phyloP scores from a whole-genome alignment of 164 flowering plant genomes.

The Vitis cinerea region DNA sequence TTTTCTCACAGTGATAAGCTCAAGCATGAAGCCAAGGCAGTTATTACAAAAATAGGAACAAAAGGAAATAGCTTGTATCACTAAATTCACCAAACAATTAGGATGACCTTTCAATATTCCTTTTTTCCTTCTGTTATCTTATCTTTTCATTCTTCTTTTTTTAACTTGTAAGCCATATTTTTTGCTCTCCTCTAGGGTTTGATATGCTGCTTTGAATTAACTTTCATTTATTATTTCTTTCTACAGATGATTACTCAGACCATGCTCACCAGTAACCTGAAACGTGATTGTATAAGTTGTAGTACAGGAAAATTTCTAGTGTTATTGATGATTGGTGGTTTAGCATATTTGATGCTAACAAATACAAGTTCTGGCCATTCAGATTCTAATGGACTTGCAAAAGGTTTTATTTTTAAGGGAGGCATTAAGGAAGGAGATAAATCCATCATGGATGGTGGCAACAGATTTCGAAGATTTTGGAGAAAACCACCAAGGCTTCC shows the following conservation, averaged over 20 bases:
- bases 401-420: slow-evolving; percentile 23
- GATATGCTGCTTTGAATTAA: background rate
- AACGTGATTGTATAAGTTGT: slow-evolving; percentile 62
- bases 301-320: slow-evolving; percentile 80
- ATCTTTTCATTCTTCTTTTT: too few species aligned
- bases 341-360: slow-evolving; percentile 54
- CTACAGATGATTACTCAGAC: slow-evolving; percentile 61
- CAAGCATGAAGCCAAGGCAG: too few species aligned
- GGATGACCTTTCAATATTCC: too few species aligned
- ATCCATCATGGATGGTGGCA: slow-evolving; percentile 21
- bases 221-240: slow-evolving; percentile 7
- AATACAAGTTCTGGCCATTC: slow-evolving; percentile 38
- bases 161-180: too few species aligned
- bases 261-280: slow-evolving; percentile 48
- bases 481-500: slow-evolving; percentile 90
- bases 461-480: slow-evolving; percentile 47
- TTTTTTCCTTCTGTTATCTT: too few species aligned
- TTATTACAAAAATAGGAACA: too few species aligned
- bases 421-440: slow-evolving; percentile 22
- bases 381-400: slow-evolving; percentile 26
- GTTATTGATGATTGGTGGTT: slow-evolving; percentile 66
- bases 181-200: too few species aligned
- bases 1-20: too few species aligned
- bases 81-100: too few species aligned
- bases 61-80: too few species aligned